phyloP scores from a whole-genome alignment of 768 basidiomycete species.

The Fomitopsis pulvina region DNA sequence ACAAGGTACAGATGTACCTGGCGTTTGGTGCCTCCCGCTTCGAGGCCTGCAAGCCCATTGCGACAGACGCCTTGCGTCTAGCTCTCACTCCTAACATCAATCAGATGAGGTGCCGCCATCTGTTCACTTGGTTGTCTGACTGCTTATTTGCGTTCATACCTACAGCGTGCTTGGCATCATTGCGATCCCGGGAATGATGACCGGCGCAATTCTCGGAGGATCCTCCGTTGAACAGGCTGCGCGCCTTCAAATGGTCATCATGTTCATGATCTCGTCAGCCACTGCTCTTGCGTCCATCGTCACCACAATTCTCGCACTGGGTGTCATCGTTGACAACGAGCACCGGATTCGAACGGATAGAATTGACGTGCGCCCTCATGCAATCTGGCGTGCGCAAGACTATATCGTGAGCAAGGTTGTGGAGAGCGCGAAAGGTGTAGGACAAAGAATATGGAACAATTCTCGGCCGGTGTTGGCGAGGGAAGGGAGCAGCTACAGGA shows the following conservation, averaged over 20 bases:
- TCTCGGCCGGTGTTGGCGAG: not conserved
- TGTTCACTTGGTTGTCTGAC: not conserved
- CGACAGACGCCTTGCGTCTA: conserved; percentile 69
- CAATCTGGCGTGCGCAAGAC: conserved; percentile 23
- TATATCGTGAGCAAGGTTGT: conserved; percentile 20
- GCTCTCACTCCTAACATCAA: conserved; percentile 80
- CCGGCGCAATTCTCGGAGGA: conserved; percentile 84
- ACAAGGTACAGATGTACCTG: conserved; percentile 82
- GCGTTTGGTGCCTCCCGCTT: conserved; percentile 80
- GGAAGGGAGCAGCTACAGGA: conserved; percentile 5
- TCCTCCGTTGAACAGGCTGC: conserved; percentile 82
- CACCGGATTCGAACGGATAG: conserved; percentile 59
- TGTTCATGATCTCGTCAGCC: conserved; percentile 86
- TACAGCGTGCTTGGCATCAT: conserved; percentile 68
- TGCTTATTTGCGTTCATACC: not conserved
- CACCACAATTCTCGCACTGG: conserved; percentile 53
- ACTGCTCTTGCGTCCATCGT: conserved; percentile 66
- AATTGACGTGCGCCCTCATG: conserved; percentile 34
- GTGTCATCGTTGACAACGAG: conserved; percentile 59
- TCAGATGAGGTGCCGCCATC: conserved; percentile 62
- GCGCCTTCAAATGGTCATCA: conserved; percentile 85
- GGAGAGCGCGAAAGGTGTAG: not conserved
- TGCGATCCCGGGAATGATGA: conserved; percentile 89
- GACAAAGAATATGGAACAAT: not conserved
- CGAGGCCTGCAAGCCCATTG: conserved; percentile 79